phyloP scores from a whole-genome alignment of 2,329 filamentous ascomycete genomes.

The Botryotinia convoluta region DNA sequence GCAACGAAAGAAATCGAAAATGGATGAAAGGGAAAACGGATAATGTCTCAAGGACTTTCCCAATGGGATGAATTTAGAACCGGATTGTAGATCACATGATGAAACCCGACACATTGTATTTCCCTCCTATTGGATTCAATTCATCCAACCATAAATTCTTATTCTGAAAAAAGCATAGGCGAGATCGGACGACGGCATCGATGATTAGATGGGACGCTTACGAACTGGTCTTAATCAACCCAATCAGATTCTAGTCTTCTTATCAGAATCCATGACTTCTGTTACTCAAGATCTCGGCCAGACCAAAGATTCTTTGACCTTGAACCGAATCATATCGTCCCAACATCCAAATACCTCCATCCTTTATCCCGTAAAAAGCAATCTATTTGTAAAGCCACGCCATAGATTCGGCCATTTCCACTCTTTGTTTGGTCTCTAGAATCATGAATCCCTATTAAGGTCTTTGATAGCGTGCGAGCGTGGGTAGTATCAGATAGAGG shows the following conservation, averaged over 20 bases:
- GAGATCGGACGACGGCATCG: constrained; percentile 8
- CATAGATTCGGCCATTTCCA: constrained; percentile 16
- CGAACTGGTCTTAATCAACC: constrained; percentile 7
- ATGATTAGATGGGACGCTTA: constrained; percentile 14
- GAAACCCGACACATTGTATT: constrained; percentile 7
- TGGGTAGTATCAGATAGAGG: constrained; percentile 2
- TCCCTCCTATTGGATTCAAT: background rate
- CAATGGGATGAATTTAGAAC: background rate
- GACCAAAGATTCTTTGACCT: background rate
- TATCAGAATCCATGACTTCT: constrained; percentile 16
- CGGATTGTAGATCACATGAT: constrained; percentile 1
- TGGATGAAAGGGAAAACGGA: background rate
- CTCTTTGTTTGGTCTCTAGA: constrained; percentile 1
- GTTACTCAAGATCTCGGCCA: background rate
- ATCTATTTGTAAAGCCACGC: constrained; percentile 29
- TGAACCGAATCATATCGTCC: constrained; percentile 11
- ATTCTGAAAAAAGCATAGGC: background rate
- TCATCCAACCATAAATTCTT: background rate
- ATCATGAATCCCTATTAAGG: background rate
- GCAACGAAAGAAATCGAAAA: background rate
- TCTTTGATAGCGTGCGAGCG: constrained; percentile 4
- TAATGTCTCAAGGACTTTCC: background rate
- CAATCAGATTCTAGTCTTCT: constrained; percentile 8
- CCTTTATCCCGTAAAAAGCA: constrained; percentile 27
- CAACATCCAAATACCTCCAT: background rate